Conservation (phyloP, 352 stramenopile species). For the Pythium monospermum region DNA sequence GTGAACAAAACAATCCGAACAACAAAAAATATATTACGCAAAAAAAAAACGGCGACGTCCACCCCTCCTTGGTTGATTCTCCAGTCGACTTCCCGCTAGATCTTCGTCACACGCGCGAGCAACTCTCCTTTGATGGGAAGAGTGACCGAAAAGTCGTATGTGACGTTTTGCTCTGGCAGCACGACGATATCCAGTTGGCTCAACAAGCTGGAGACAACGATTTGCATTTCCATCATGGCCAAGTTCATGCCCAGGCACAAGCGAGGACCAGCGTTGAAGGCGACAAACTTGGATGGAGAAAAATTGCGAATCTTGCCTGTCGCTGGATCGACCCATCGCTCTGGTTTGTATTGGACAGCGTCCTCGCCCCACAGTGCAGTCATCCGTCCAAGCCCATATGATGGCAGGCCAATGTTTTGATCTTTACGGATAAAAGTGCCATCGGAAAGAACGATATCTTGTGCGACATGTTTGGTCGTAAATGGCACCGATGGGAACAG, state of each 20-base stretch:
- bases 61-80: too few species aligned
- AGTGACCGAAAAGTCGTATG: constrained; percentile 42
- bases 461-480: constrained; percentile 18
- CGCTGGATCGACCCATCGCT: constrained; percentile 25
- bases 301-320: constrained; percentile 17
- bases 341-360: constrained; percentile 26
- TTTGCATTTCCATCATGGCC: constrained; percentile 77
- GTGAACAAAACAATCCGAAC: too few species aligned
- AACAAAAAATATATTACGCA: too few species aligned
- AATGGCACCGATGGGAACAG: constrained; percentile 36
- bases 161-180: constrained; percentile 23
- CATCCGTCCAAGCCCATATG: constrained; percentile 30
- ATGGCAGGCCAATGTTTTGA: constrained; percentile 15
- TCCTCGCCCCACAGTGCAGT: constrained; percentile 30
- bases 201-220: constrained; percentile 50
- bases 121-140: constrained; percentile 39
- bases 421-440: constrained; percentile 23
- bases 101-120: neutral
- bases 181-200: constrained; percentile 47
- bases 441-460: constrained; percentile 30
- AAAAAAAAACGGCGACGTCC: too few species aligned
- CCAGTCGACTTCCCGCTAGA: too few species aligned
- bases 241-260: constrained; percentile 52
- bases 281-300: constrained; percentile 58
- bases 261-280: constrained; percentile 53